Evolutionary conservation across 2,329 filamentous ascomycete species (phyloP).

Genomic region (Biscogniauxia sp.): DNA sequence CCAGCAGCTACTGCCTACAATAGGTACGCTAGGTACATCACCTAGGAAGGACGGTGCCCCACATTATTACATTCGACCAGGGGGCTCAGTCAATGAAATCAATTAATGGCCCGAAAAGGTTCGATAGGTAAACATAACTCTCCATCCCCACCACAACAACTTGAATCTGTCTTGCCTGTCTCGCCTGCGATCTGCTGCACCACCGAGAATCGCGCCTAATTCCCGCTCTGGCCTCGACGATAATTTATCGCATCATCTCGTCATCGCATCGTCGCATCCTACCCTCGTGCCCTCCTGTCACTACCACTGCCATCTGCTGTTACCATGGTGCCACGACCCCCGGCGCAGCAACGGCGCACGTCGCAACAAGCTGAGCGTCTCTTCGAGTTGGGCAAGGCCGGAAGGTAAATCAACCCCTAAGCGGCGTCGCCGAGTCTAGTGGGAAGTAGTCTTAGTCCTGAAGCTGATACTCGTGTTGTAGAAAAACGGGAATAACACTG

Average conservation of each 20-base stretch:
- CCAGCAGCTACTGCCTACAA: too few species aligned
- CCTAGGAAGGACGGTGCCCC: background rate
- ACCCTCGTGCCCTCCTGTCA: background rate
- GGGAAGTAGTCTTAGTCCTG: background rate
- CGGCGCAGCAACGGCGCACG: slow-evolving; percentile 36
- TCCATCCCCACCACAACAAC: slow-evolving; percentile 3
- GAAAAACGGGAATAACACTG: slow-evolving; percentile 85
- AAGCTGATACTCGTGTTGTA: slow-evolving; percentile 37
- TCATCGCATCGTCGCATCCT: background rate
- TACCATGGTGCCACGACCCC: slow-evolving; percentile 39
- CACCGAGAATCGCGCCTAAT: background rate
- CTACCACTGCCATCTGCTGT: background rate
- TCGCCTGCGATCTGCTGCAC: background rate
- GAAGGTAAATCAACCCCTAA: slow-evolving; percentile 39
- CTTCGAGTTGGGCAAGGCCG: slow-evolving; percentile 48
- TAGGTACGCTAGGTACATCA: too few species aligned
- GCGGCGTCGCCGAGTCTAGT: background rate
- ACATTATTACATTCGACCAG: slow-evolving; percentile 12
- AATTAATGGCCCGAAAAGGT: slow-evolving; percentile 19
- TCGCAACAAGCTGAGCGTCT: slow-evolving; percentile 45
- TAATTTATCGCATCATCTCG: background rate
- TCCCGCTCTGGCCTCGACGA: too few species aligned
- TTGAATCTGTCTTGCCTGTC: background rate
- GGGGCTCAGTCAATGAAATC: slow-evolving; percentile 10
- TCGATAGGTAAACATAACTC: slow-evolving; percentile 1